Percentiles rank a stretch among this genome's conserved stretches.
Evolutionary conservation across 352 stramenopile species (phyloP).

Genomic region (Globisporangium sylvaticum): DNA sequence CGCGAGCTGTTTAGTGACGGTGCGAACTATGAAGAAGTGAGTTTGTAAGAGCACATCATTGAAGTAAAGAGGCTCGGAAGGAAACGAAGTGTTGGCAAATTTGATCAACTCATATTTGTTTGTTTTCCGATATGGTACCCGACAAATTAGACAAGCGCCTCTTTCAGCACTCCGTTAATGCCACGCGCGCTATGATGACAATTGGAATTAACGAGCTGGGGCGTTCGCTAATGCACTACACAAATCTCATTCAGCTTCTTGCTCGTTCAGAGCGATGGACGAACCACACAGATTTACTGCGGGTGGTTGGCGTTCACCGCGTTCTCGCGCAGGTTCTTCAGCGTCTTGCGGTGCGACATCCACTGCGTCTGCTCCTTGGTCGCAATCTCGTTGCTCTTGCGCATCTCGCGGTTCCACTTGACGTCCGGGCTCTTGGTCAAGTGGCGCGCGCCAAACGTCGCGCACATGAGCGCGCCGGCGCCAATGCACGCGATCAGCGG

Average conservation of each 20-base stretch:
- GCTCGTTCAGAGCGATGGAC: no score
- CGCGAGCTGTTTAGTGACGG: conserved; percentile 40
- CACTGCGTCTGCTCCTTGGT: conserved; percentile 37
- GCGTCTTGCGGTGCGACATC: conserved; percentile 45
- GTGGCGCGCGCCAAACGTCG: conserved; percentile 40
- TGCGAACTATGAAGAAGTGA: conserved; percentile 36
- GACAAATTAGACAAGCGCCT: background rate
- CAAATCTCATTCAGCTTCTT: background rate
- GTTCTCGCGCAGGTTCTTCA: conserved; percentile 41
- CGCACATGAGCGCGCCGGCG: conserved; percentile 35
- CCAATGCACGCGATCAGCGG: conserved; percentile 40
- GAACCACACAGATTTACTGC: background rate
- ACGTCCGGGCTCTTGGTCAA: conserved; percentile 52
- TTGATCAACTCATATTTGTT: background rate
- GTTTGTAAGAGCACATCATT: background rate
- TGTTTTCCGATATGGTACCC: background rate
- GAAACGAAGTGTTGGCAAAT: conserved; percentile 16
- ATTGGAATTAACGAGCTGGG: no score
- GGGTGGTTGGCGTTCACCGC: conserved; percentile 29
- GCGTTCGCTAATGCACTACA: background rate
- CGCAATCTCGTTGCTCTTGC: conserved; percentile 50
- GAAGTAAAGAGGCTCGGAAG: background rate
- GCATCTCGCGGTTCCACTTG: conserved; percentile 55
- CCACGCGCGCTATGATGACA: background rate
- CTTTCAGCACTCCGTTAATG: background rate